Percentiles rank a stretch among this genome's conserved stretches.
Evolutionary conservation across 2,329 filamentous ascomycete species (phyloP).

Genomic region (Aspergillus unguis): DNA sequence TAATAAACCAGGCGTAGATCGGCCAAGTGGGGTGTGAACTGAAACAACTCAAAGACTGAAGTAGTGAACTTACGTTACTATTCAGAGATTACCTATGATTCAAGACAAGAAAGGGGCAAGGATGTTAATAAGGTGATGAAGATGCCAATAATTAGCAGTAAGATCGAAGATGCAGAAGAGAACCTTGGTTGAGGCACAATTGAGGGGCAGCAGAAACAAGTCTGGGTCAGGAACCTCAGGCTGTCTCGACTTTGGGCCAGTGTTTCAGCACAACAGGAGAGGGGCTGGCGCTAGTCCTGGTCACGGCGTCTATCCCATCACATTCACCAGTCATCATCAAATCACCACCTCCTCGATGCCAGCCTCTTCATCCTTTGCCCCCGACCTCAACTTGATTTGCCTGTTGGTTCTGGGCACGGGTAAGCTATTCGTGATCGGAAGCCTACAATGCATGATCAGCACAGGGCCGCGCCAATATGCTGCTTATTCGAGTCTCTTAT

Average conservation of each 20-base stretch:
- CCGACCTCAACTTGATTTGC: conserved; percentile 14
- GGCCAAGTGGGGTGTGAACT: conserved; percentile 17
- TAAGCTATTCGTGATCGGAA: conserved; percentile 22
- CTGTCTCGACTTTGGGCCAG: conserved; percentile 17
- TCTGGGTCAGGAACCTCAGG: conserved; percentile 6
- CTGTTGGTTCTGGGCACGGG: conserved; percentile 1
- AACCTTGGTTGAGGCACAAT: conserved; percentile 11
- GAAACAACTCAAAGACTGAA: conserved; percentile 8
- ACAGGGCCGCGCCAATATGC: conserved; percentile 15
- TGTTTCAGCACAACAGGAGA: conserved; percentile 19
- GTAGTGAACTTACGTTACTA: not conserved
- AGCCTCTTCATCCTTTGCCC: conserved; percentile 2
- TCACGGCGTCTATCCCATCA: conserved; percentile 11
- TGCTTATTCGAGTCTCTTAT: conserved; percentile 4
- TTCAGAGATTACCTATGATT: too few relatives aligned
- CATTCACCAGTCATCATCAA: conserved; percentile 5
- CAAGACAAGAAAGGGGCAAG: too few relatives aligned
- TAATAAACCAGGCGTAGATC: conserved; percentile 22
- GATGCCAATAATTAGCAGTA: not conserved
- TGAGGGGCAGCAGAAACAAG: not conserved
- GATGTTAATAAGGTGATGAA: too few relatives aligned
- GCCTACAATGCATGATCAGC: conserved; percentile 22
- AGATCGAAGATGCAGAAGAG: conserved; percentile 1
- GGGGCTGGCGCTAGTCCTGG: conserved; percentile 10
- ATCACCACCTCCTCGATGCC: conserved; percentile 6